Evolutionary conservation across 202 grass and related monocot species (phyloP).

Genomic region (Bolboschoenoplectus hybrid): DNA sequence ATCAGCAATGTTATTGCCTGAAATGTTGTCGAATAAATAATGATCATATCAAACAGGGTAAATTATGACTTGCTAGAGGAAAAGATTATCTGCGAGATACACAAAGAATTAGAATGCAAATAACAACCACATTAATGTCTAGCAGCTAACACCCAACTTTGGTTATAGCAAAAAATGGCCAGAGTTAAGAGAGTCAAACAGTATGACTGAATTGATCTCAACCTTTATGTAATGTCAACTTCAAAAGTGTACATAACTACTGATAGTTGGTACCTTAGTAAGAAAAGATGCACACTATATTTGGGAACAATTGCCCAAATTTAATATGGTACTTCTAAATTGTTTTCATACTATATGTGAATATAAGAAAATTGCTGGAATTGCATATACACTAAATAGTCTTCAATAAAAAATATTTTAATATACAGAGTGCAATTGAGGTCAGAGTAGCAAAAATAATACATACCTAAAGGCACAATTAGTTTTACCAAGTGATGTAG

Average conservation of each 20-base stretch:
- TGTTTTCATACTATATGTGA: background rate
- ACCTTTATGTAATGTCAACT: background rate
- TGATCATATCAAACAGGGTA: background rate
- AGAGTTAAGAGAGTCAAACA: background rate
- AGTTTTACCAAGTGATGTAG: no score
- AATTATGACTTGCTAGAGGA: conserved; percentile 6
- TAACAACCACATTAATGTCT: background rate
- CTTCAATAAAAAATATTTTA: background rate
- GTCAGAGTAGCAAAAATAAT: no score
- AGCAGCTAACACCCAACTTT: background rate
- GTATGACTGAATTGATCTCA: background rate
- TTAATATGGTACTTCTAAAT: background rate
- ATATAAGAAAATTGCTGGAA: background rate
- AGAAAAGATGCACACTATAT: background rate
- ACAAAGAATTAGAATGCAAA: background rate
- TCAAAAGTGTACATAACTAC: no score
- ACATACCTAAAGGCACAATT: no score
- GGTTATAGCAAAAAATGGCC: background rate
- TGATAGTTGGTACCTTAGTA: background rate
- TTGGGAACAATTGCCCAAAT: background rate
- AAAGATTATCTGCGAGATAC: background rate
- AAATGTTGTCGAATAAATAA: conserved; percentile 19
- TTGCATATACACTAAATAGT: background rate
- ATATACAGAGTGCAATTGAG: background rate
- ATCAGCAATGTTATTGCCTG: conserved; percentile 95